Conservation (phyloP, 2,329 filamentous ascomycete species). For the Mycocentrospora acerina region DNA sequence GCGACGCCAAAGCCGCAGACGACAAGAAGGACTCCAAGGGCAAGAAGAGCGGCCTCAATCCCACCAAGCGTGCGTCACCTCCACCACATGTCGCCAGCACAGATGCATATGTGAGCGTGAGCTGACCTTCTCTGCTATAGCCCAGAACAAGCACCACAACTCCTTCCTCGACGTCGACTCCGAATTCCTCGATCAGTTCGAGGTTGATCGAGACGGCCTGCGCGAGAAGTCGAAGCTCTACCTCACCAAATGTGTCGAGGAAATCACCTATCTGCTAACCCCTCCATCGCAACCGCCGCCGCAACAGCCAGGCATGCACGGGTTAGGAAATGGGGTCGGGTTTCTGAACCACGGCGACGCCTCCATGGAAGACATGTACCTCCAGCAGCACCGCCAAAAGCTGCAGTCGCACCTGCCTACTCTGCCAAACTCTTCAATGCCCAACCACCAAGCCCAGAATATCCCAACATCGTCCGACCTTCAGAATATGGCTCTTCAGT, state of each 20-base stretch:
- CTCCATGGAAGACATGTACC: conserved; percentile 61
- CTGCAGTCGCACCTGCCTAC: conserved; percentile 47
- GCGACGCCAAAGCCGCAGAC: conserved; percentile 52
- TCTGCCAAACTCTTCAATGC: conserved; percentile 45
- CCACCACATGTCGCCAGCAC: background rate
- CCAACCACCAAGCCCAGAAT: conserved; percentile 64
- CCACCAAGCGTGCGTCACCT: conserved; percentile 29
- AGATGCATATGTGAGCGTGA: conserved; percentile 3
- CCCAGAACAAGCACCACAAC: conserved; percentile 50
- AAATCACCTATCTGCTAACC: conserved; percentile 68
- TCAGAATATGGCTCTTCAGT: conserved; percentile 40
- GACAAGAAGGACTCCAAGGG: conserved; percentile 42
- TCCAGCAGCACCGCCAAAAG: conserved; percentile 59
- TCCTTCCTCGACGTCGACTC: conserved; percentile 54
- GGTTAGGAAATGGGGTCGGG: conserved; percentile 37
- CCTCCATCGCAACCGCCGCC: conserved; percentile 63
- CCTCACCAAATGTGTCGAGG: conserved; percentile 66
- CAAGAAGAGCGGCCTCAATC: conserved; percentile 32
- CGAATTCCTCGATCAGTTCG: conserved; percentile 45
- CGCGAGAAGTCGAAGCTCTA: conserved; percentile 65
- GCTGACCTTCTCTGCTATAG: conserved; percentile 38
- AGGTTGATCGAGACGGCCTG: conserved; percentile 59
- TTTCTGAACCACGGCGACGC: conserved; percentile 55
- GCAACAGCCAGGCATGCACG: conserved; percentile 48
- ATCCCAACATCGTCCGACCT: conserved; percentile 46